These are phyloP conservation scores for Starmerella etchellsii DNA, from an alignment of 805 yeast species.

Conservation along the genomic window DNA sequence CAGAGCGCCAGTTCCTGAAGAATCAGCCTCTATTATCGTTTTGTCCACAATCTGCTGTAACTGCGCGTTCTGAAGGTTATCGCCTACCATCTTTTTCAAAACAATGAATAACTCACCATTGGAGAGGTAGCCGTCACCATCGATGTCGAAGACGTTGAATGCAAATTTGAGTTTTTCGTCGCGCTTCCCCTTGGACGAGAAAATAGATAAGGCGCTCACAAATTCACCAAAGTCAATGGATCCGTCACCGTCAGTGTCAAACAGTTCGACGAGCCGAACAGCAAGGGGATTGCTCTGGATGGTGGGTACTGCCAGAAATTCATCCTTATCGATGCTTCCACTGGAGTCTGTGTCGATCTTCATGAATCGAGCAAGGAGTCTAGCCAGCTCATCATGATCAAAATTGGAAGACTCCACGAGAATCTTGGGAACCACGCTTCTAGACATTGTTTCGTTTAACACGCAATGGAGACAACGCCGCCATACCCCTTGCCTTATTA, in stretches of 20 bases:
- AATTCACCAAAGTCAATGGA: conserved; percentile 93
- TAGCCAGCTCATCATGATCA: conserved; percentile 80
- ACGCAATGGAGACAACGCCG: too few relatives aligned
- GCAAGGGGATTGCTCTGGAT: conserved; percentile 85
- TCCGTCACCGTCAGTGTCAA: conserved; percentile 87
- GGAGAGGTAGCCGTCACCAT: conserved; percentile 85
- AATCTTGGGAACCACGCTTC: conserved; percentile 17
- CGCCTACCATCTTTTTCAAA: conserved; percentile 93
- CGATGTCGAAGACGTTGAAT: conserved; percentile 88
- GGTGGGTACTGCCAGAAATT: conserved; percentile 86
- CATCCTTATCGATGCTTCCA: conserved; percentile 83
- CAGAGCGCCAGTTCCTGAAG: conserved; percentile 74
- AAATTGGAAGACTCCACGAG: conserved; percentile 31
- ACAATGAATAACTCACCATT: conserved; percentile 91
- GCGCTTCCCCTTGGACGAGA: conserved; percentile 68
- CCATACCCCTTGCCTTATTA: too few relatives aligned
- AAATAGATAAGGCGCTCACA: conserved; percentile 72
- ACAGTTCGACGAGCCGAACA: conserved; percentile 77
- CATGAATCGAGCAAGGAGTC: conserved; percentile 86
- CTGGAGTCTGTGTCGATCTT: conserved; percentile 85
- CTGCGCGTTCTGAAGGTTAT: conserved; percentile 70
- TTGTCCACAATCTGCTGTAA: conserved; percentile 95
- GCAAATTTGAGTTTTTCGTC: conserved; percentile 80
- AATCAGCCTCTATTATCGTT: conserved; percentile 85
- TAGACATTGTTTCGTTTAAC: neutral